A percentile compares a stretch with the other conserved stretches of the same genome.
Evolutionary conservation across 1,139 yeast species (phyloP).

Genomic region (Candida tetrigidarum): DNA sequence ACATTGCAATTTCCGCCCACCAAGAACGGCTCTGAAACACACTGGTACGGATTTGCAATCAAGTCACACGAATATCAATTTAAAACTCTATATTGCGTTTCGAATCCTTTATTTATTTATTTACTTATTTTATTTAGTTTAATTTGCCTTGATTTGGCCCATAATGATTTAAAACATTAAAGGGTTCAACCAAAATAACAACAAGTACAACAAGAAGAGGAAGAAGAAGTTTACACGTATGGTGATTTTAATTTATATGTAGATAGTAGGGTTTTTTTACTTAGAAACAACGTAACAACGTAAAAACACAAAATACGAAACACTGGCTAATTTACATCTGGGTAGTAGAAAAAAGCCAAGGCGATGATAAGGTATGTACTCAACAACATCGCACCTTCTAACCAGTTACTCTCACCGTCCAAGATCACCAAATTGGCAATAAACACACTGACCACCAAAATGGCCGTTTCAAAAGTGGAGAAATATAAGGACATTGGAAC

Average conservation of each 20-base stretch:
- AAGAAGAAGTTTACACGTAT: no score
- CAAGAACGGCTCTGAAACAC: neutral
- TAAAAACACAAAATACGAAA: no score
- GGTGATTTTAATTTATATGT: no score
- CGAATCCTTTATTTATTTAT: no score
- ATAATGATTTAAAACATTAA: conserved; percentile 1
- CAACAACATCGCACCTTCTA: conserved; percentile 92
- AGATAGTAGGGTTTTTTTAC: no score
- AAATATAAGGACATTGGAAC: conserved; percentile 94
- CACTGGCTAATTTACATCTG: conserved; percentile 47
- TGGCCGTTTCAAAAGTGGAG: conserved; percentile 92
- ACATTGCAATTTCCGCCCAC: no score
- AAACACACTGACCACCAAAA: conserved; percentile 84
- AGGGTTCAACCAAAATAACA: no score
- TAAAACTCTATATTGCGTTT: no score
- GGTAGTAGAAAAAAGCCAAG: conserved; percentile 83
- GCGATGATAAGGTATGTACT: conserved; percentile 88
- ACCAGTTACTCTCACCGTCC: conserved; percentile 97
- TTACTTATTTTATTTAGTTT: no score
- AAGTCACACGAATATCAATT: neutral
- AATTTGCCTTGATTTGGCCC: neutral
- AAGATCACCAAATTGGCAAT: conserved; percentile 84
- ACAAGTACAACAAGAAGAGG: no score
- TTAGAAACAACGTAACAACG: neutral
- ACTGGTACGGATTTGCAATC: neutral